Base-by-base conservation (phyloP, 352 stramenopile species). In the Phytophthora syringae region DNA sequence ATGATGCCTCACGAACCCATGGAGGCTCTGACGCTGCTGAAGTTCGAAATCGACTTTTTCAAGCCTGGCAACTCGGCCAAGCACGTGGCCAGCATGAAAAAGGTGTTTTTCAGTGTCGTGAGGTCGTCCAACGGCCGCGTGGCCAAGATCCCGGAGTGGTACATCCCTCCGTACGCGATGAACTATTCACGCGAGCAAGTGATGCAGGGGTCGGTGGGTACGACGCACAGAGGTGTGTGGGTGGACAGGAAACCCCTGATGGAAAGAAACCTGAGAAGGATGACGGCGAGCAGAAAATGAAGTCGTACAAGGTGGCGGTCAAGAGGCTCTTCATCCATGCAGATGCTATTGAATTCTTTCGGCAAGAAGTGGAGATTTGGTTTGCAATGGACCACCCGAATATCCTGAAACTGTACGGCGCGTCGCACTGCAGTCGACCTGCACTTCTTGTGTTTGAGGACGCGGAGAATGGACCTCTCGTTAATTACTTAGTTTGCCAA, bases 41-140 rank as follows among this genome's bases (percentile, higher is more conserved):
- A 77, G 28, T 77, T 66, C 21, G 70, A 77, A 36, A 74, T 77
- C 3, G 70, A 77, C 42, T 74, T 58, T 22, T 74, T 63, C 51
- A 70, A 66, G 47, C 28, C 55, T 15, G 50, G 34, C 20, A 74
- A 77, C 36, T 68, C 64, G 1, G 25, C 32, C 6, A 58, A 53
- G 11, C 70, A 77, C n/a, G 64, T 71, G 25, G 65, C 65, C 0
- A 68, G 54, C 22, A 77, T 77, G 70, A 77, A 74, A 34, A 67
- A 66, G 21, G 60, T 77, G 0, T 77, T 77, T 43, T 77, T 77
- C 37, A 67, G 52, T 7, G 62, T 77, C 5, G 68, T 77, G 21
- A 30, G 68, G 5, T 77, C 68, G 20, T 77, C 68, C 0, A 77
- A 73, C 43, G 68, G 62, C 7, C 56, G 64, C 7, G 68, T 77